phyloP scores from a whole-genome alignment of 2,329 filamentous ascomycete species.

The Trichophyton mentagrophytes region DNA sequence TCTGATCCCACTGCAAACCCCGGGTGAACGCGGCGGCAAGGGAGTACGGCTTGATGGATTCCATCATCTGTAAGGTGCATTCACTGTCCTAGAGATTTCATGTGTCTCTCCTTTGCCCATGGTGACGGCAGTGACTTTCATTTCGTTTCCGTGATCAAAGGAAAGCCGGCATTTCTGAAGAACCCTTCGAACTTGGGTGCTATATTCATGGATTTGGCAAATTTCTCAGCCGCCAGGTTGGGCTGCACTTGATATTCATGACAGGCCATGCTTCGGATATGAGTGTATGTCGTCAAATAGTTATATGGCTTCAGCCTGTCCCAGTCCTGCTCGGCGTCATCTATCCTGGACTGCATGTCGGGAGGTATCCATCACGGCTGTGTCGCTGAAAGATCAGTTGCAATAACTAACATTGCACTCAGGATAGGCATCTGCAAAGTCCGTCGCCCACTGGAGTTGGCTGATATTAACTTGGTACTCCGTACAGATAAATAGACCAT shows the following conservation, averaged over 20 bases:
- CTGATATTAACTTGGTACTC: no score
- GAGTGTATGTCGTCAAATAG: no score
- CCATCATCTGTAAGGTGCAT: constrained; percentile 12
- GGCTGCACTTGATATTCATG: constrained; percentile 12
- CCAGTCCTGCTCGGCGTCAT: no score
- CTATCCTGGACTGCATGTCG: no score
- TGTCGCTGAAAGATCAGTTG: no score
- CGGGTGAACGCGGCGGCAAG: constrained; percentile 17
- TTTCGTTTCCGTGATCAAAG: constrained; percentile 32
- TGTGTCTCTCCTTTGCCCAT: constrained; percentile 10
- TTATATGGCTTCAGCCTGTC: no score
- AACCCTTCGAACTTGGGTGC: constrained; percentile 25
- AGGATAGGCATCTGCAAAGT: no score
- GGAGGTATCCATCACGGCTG: no score
- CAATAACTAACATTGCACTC: no score
- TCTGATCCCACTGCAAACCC: constrained; percentile 16
- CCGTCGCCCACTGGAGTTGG: no score
- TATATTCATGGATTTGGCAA: constrained; percentile 19
- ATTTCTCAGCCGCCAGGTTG: constrained; percentile 15
- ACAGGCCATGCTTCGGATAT: no score
- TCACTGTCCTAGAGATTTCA: neutral
- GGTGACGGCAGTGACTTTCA: constrained; percentile 27
- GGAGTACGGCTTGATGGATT: constrained; percentile 17
- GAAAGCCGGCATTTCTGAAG: constrained; percentile 40
- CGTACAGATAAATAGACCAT: no score